Percentiles rank a stretch among this genome's conserved stretches.
phyloP scores from a whole-genome alignment of 306 rosid genomes.

The Vigna nakashimae region DNA sequence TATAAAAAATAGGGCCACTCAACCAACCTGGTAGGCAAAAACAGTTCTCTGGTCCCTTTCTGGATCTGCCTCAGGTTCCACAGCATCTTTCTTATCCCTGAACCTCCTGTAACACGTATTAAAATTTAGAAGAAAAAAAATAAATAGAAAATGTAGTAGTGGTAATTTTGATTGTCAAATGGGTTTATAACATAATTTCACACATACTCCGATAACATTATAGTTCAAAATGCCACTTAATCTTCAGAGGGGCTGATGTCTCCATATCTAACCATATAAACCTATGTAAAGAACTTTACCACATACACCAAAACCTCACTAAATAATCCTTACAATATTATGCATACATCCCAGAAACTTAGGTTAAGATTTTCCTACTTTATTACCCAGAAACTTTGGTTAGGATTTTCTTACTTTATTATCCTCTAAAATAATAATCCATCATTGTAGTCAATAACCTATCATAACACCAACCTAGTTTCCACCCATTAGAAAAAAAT shows the following conservation, averaged over 20 bases:
- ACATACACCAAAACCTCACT: conserved; percentile 33
- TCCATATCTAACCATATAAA: not conserved
- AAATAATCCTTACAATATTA: conserved; percentile 5
- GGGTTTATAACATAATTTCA: not conserved
- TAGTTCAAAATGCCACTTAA: not conserved
- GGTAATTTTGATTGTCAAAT: conserved; percentile 1
- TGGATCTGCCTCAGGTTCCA: conserved; percentile 98
- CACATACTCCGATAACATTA: not conserved
- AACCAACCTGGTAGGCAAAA: conserved; percentile 93
- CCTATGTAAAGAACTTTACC: not conserved
- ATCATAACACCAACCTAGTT: conserved; percentile 16
- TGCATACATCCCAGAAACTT: conserved; percentile 21
- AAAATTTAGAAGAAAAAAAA: conserved; percentile 25
- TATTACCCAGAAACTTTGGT: not conserved
- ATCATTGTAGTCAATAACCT: conserved; percentile 4
- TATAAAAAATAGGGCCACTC: not conserved
- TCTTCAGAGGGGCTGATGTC: conserved; percentile 5
- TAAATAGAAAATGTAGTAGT: not conserved
- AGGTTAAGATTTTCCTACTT: too few species aligned
- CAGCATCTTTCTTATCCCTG: conserved; percentile 85
- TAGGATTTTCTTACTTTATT: not conserved
- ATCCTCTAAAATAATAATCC: not conserved
- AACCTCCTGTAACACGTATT: conserved; percentile 68
- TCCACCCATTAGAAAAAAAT: conserved; percentile 13
- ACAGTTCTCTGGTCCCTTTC: conserved; percentile 99